Base-by-base conservation (phyloP, 2,329 filamentous ascomycete genomes). In the Sarocladium oryzae region DNA sequence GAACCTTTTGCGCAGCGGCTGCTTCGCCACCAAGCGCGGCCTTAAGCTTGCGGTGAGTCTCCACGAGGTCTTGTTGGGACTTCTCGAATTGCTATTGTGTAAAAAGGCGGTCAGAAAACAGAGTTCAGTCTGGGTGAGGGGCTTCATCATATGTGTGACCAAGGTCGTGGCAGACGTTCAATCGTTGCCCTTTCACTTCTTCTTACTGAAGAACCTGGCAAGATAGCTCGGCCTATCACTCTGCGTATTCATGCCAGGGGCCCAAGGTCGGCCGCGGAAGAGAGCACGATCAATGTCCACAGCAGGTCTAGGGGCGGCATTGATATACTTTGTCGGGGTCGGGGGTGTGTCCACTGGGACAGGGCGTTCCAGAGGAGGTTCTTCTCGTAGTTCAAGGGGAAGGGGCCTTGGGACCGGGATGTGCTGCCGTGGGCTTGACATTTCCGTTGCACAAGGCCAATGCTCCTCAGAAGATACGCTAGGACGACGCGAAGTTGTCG, bases 31-130 rank as follows among this genome's bases (percentile, higher is more conserved):
- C 72, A 52, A 77, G 72, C 11, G 73, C 70, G 32, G 73, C 69
- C 59, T 81, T 82, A 57, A 81, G 68, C 50, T 74, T 74, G 56
- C 73, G 70, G 59, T 79, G 77, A 33, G 82, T 64, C 52, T 81
- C 78, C 56, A 76, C 73, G 50, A 73, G 78, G 40, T 81, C 78
- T 56, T 75, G 71, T 56, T 82, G 78, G 13, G 75, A 70, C 58
- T 78, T 74, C 55, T 82, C 78, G 58, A 79, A 71, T 78, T 82
- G 79, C 78, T 82, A 58, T 35, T 4, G 18, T 21, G 20, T 26
- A 6, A 26, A 26, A 15, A 9, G 8, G 10, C 21, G 7, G 21
- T 28, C 15, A 28, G 21, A 3, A 26, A 20, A 4, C 10, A 21
- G 35, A n/a, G 21, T 43, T 7, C 23, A 28, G 26, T 43, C 21